These are phyloP conservation scores for Penicillium macrosclerotiorum DNA, from an alignment of 495 filamentous ascomycete species.

Conservation along the genomic window DNA sequence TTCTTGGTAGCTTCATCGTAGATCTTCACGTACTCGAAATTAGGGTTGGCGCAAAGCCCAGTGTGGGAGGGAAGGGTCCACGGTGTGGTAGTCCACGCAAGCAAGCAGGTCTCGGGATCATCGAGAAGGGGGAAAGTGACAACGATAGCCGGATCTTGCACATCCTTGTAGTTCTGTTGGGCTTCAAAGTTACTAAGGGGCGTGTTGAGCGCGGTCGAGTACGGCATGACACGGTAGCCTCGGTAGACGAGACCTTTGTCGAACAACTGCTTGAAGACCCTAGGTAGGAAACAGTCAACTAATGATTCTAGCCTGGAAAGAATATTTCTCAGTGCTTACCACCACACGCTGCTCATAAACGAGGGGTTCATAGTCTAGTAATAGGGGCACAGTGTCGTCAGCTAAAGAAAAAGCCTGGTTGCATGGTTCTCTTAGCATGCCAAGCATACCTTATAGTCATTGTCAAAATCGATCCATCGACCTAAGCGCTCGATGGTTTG, in stretches of 20 bases:
- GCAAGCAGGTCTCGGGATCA: constrained; percentile 69
- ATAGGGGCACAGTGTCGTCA: not conserved
- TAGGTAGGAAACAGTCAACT: not conserved
- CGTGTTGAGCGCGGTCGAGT: constrained; percentile 86
- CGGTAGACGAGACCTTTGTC: constrained; percentile 87
- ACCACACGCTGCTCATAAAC: constrained; percentile 98
- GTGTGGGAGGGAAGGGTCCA: constrained; percentile 92
- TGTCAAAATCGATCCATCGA: constrained; percentile 98
- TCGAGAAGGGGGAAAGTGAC: constrained; percentile 80
- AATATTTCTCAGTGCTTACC: too few species aligned
- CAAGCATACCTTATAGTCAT: constrained; percentile 80
- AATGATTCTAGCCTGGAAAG: not conserved
- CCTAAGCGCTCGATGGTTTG: constrained; percentile 85
- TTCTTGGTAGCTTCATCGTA: constrained; percentile 76
- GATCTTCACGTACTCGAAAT: constrained; percentile 94
- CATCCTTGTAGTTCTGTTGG: constrained; percentile 91
- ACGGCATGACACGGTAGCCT: constrained; percentile 90
- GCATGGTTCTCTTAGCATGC: not conserved
- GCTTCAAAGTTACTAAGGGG: constrained; percentile 93
- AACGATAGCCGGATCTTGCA: constrained; percentile 88
- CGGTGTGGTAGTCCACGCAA: constrained; percentile 95
- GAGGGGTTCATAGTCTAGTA: constrained; percentile 79
- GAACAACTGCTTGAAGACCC: constrained; percentile 59
- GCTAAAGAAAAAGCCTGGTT: not conserved
- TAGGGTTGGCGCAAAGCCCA: constrained; percentile 77